Evolutionary conservation across 805 yeast species (phyloP).

Genomic region (Candida michaelii): DNA sequence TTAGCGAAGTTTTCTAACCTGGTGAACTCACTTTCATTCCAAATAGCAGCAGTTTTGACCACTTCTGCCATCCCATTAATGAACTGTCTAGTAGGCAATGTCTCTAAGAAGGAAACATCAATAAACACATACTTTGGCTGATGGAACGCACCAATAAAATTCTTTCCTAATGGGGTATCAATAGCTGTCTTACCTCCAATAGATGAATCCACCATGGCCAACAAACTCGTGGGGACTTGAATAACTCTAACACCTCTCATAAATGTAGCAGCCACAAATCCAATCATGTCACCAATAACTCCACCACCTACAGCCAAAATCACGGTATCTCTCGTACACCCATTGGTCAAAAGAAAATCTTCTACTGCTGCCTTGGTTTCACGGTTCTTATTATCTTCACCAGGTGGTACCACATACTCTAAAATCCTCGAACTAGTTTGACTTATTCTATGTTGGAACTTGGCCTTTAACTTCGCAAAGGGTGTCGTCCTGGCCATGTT

Average conservation of each 20-base stretch:
- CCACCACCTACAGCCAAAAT: conserved; percentile 97
- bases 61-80: conserved; percentile 99
- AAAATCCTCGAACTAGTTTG: conserved; percentile 66
- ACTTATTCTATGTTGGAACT: conserved; percentile 40
- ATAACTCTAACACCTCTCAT: conserved; percentile 96
- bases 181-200: conserved; percentile 99
- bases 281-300: conserved; percentile 98
- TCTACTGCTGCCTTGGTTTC: conserved; percentile 90
- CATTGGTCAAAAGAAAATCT: conserved; percentile 76
- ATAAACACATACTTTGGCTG: conserved; percentile 89
- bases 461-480: conserved; percentile 45
- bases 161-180: conserved; percentile 94
- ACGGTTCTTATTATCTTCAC: conserved; percentile 87
- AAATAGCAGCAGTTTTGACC: conserved; percentile 95
- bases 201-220: conserved; percentile 97
- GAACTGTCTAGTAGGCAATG: conserved; percentile 90
- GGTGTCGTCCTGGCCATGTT: conserved; percentile 71
- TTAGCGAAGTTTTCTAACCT: conserved; percentile 79
- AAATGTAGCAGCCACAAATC: conserved; percentile 98
- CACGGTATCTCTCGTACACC: conserved; percentile 95
- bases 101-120: conserved; percentile 81
- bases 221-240: conserved; percentile 89
- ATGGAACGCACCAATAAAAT: conserved; percentile 96
- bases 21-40: conserved; percentile 87
- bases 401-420: conserved; percentile 80